A percentile compares a stretch with the other conserved stretches of the same genome.
Conservation (phyloP, 495 filamentous ascomycete genomes). For the Xylaria cubensis region DNA sequence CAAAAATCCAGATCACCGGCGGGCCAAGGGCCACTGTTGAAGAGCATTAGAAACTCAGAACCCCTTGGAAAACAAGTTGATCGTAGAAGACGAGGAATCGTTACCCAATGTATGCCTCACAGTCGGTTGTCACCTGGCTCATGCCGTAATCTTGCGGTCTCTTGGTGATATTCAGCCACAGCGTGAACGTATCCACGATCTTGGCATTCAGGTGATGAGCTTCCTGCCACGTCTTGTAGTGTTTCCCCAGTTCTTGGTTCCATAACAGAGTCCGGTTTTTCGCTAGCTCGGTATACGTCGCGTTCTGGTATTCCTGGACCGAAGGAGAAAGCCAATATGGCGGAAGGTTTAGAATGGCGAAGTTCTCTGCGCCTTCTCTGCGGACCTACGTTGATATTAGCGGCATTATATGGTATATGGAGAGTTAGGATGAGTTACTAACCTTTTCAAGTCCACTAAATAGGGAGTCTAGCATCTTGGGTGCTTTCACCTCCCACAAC, state of each 20-base stretch:
- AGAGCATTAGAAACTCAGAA: neutral
- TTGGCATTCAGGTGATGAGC: slow-evolving; percentile 1
- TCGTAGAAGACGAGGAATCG: neutral
- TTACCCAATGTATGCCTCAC: slow-evolving; percentile 17
- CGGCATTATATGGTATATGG: too few relatives aligned
- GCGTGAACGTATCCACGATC: slow-evolving; percentile 17
- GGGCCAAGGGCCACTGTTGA: slow-evolving; percentile 14
- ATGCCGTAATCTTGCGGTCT: slow-evolving; percentile 19
- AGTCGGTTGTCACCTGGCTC: slow-evolving; percentile 21
- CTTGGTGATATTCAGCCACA: slow-evolving; percentile 18
- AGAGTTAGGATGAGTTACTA: neutral
- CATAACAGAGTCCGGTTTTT: slow-evolving; percentile 4
- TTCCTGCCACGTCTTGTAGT: neutral
- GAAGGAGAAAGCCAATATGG: slow-evolving; percentile 22
- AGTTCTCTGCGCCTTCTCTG: slow-evolving; percentile 19
- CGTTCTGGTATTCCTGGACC: slow-evolving; percentile 13
- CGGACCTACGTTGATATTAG: slow-evolving; percentile 1
- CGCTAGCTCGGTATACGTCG: slow-evolving; percentile 10
- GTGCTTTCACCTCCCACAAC: slow-evolving; percentile 19
- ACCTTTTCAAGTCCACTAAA: slow-evolving; percentile 11
- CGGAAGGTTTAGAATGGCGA: slow-evolving; percentile 22
- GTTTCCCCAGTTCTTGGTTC: slow-evolving; percentile 3
- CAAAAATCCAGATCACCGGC: slow-evolving; percentile 19
- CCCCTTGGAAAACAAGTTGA: neutral
- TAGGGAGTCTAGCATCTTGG: slow-evolving; percentile 17